Conservation (phyloP, 2,329 filamentous ascomycete species). For the Ascochyta fabae region DNA sequence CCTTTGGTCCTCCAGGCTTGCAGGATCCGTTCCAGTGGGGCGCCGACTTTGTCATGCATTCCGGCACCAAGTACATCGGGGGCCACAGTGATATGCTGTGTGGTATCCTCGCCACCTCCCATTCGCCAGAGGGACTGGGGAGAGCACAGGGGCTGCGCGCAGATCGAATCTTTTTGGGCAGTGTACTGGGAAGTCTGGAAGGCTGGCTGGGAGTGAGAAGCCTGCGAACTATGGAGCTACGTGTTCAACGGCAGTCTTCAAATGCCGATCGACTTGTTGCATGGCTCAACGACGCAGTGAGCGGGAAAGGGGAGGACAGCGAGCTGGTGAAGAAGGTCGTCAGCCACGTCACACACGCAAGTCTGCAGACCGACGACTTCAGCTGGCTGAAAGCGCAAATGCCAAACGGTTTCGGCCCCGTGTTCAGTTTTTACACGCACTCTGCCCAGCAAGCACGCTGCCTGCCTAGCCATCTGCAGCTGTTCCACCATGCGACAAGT, state of each 20-base stretch:
- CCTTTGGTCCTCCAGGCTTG: constrained; percentile 89
- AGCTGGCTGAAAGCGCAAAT: constrained; percentile 84
- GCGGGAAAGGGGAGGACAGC: constrained; percentile 37
- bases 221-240: constrained; percentile 82
- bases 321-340: constrained; percentile 62
- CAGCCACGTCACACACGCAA: constrained; percentile 74
- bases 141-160: constrained; percentile 59
- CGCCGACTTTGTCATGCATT: constrained; percentile 89
- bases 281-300: constrained; percentile 69
- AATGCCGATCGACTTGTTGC: constrained; percentile 73
- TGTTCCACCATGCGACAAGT: constrained; percentile 96
- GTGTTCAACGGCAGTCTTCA: constrained; percentile 77
- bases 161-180: constrained; percentile 80
- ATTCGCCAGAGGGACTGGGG: constrained; percentile 34
- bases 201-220: constrained; percentile 90
- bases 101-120: constrained; percentile 75
- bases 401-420: constrained; percentile 87
- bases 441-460: constrained; percentile 65
- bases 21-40: constrained; percentile 84
- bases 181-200: constrained; percentile 87
- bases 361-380: constrained; percentile 70
- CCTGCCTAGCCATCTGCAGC: constrained; percentile 76
- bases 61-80: constrained; percentile 93
- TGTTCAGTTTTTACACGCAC: constrained; percentile 78
- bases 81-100: constrained; percentile 94